Evolutionary conservation across 1,139 yeast genomes (phyloP), one percentile per base, ranked within the genome.

Genomic region (Casaregolazyma suthepensis): DNA sequence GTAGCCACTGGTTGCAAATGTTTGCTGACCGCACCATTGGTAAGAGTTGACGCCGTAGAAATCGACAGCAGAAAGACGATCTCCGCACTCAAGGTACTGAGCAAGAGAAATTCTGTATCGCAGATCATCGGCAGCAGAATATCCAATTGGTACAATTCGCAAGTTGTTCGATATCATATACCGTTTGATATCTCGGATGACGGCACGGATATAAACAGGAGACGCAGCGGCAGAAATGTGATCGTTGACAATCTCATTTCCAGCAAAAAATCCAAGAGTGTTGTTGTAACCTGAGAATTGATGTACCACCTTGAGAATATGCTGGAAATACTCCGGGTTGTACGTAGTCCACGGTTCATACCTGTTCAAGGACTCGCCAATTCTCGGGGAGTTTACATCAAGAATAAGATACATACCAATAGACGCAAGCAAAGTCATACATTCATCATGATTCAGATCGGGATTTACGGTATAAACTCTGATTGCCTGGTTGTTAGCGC

Each of bases 11-110:
- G 82, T 66, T 50, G 72, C 62, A 79, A 85, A 87, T 53, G 79
- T 75, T 43, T 81, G 79, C 18, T 79, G 67, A 50, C 91, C 86
- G 54, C 99, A 93, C 99, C 99, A 93, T 67, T 90, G 96, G 69
- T 93, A 93, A 0, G 96, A 85, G 68, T 93, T 93, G 53, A 93
- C 91, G 4, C 99, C 99, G 71, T 89, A 91, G 66, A 93, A 93
- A 67, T 93, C 99, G 31, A 89, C 87, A 1, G 85, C 72, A 50
- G 86, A 83, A 12, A 66, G 65, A 15, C 80, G 83, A 44, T 80
- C 79, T 17, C 79, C 75, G 66, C 98, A 93, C 65, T 87, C 93
- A 58, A 93, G 77, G 66, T 89, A 93, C 57, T 82, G 77, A 2
- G 96, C 88, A 53, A 90, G 74, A 0, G 96, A 79, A 13, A 80